Conservation (phyloP, 2,329 filamentous ascomycete genomes). For the Phoma sp. region DNA sequence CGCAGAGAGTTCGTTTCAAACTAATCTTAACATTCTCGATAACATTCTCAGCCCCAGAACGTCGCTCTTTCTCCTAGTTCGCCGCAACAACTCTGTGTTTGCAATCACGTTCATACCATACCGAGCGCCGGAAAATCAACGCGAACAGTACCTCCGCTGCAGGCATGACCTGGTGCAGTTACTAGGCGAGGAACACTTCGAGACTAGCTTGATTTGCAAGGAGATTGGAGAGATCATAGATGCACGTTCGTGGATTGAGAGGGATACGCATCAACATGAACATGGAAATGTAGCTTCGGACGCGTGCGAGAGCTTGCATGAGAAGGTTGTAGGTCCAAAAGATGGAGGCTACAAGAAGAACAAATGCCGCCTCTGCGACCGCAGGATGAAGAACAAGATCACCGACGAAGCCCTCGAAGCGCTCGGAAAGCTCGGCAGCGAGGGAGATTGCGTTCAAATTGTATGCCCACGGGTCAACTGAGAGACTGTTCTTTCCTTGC, state of each 20-base stretch:
- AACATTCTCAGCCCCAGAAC: slow-evolving; percentile 19
- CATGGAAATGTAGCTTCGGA: neutral
- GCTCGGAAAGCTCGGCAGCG: slow-evolving; percentile 18
- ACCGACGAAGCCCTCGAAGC: slow-evolving; percentile 24
- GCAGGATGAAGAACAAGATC: slow-evolving; percentile 43
- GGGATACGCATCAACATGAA: slow-evolving; percentile 13
- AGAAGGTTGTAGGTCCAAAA: neutral
- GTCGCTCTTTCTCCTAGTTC: slow-evolving; percentile 32
- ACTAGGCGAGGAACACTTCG: slow-evolving; percentile 27
- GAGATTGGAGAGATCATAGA: slow-evolving; percentile 38
- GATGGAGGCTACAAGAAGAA: slow-evolving; percentile 34
- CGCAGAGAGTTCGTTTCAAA: slow-evolving; percentile 15
- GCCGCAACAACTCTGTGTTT: slow-evolving; percentile 18
- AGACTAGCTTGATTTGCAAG: slow-evolving; percentile 35
- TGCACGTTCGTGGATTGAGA: slow-evolving; percentile 35
- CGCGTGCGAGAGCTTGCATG: neutral
- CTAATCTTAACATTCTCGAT: slow-evolving; percentile 27
- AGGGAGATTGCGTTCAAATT: slow-evolving; percentile 30
- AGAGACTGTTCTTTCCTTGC: too few relatives aligned
- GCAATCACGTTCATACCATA: slow-evolving; percentile 38
- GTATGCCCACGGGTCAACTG: slow-evolving; percentile 17
- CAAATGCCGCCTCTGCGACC: slow-evolving; percentile 41
- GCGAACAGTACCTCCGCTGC: slow-evolving; percentile 20
- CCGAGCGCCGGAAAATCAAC: slow-evolving; percentile 17
- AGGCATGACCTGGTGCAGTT: slow-evolving; percentile 18